Evolutionary conservation across 2,329 filamentous ascomycete genomes (phyloP), one percentile per base, ranked within the genome.

Genomic region (Penicillium sp.): DNA sequence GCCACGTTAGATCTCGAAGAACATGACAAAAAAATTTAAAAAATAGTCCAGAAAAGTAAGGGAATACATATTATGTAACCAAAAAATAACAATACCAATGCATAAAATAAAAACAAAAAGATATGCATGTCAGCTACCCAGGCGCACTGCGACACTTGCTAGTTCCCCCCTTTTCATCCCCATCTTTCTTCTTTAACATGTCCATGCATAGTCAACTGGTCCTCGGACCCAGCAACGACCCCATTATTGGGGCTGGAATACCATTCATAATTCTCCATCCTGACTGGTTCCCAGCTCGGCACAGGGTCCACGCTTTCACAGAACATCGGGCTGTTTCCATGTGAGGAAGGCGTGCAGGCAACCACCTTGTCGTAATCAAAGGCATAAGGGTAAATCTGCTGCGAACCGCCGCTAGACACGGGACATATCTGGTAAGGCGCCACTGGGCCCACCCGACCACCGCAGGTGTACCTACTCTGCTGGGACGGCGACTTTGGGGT

Each of bases 331-430:
- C 67, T 61, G 8, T 55, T 27, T 48, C 52, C 62, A 43, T 65
- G 63, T 53, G 66, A 58, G 27, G 62, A 60, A 53, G 65, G 63
- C 19, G 67, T 66, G 49, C 67, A 72, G 56, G 69, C 70, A 54
- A 70, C 64, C 43, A 73, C 62, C 53, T 67, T 58, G 54, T 69
- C 64, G 47, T 66, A 50, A 11, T 19, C 48, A 27, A 27, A 50
- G n/a, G 16, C 19, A 42, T 16, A 14, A 7, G 21, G 7, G 21
- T 19, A 39, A 9, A 42, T 21, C 19, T 25, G 21, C 16, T 39
- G 27, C 9, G 21, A 14, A 16, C 19, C 48, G 25, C 25, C 4
- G 8, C 23, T 27, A 11, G 33, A 8, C 16, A 29, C n/a, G 1
- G 33, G 31, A 39, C 31, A 8, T 3, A 16, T 13, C 31, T 50